Percentiles rank a stretch among this genome's conserved stretches.
Conservation (phyloP, 2,329 filamentous ascomycete species). For the Fusarium austroafricanum region DNA sequence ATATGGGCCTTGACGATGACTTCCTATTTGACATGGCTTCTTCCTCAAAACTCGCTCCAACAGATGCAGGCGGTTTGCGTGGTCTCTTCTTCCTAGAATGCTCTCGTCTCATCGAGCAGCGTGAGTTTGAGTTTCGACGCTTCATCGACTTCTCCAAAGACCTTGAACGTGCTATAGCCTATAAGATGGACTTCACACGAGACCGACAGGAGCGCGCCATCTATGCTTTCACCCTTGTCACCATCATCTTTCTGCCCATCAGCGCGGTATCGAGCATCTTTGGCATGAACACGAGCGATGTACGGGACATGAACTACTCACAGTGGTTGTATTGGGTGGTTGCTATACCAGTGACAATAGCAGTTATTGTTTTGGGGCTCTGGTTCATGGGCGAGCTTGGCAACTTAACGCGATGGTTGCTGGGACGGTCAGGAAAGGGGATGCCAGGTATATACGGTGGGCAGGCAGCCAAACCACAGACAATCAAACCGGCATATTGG, state of each 20-base stretch:
- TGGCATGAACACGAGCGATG: constrained; percentile 65
- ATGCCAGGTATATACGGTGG: constrained; percentile 21
- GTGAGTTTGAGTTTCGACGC: constrained; percentile 50
- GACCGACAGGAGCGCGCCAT: constrained; percentile 61
- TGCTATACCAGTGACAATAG: constrained; percentile 59
- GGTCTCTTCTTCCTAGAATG: constrained; percentile 56
- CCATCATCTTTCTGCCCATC: constrained; percentile 61
- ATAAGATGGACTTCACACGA: constrained; percentile 55
- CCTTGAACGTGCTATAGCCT: constrained; percentile 47
- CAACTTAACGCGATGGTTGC: constrained; percentile 48
- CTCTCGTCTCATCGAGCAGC: constrained; percentile 52
- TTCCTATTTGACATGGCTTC: constrained; percentile 44
- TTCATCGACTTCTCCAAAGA: constrained; percentile 48
- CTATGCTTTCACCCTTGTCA: constrained; percentile 63
- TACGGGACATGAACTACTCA: constrained; percentile 60
- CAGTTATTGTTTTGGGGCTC: constrained; percentile 54
- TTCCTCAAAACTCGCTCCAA: constrained; percentile 52
- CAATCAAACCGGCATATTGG: constrained; percentile 18
- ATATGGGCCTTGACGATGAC: constrained; percentile 42
- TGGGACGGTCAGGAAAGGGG: constrained; percentile 29
- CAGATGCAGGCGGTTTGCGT: constrained; percentile 53
- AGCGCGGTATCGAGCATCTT: constrained; percentile 61
- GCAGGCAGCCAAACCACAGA: constrained; percentile 20
- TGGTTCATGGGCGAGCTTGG: constrained; percentile 59
- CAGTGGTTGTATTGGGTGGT: constrained; percentile 65